Percentiles rank a stretch among this genome's conserved stretches.
Conservation (phyloP, 78 protist species). For the Dictyostelium intermedium region DNA sequence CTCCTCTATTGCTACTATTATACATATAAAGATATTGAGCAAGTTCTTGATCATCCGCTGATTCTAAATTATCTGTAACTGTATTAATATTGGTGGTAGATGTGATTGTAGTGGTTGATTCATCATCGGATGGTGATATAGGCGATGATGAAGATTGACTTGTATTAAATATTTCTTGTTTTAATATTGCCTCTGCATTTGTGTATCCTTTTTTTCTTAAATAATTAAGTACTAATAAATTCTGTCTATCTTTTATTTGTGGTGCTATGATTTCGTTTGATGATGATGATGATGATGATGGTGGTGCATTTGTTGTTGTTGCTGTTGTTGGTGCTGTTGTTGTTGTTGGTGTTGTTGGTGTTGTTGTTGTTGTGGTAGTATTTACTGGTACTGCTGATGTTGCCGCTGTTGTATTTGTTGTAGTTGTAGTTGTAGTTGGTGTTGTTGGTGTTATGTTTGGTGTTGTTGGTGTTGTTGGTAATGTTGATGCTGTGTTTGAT, state of each 20-base stretch:
- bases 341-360: neutral
- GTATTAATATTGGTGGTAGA: neutral
- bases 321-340: neutral
- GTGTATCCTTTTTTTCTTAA: conserved; percentile 36
- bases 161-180: conserved; percentile 22
- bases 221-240: conserved; percentile 35
- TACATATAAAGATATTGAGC: conserved; percentile 29
- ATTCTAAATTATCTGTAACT: neutral
- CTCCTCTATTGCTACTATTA: conserved; percentile 8
- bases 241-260: conserved; percentile 4
- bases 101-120: neutral
- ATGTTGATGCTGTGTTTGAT: neutral
- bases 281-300: neutral
- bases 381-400: neutral
- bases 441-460: neutral
- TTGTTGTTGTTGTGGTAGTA: neutral
- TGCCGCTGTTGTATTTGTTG: neutral
- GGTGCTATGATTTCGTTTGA: neutral
- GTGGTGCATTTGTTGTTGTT: neutral
- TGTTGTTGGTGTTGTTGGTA: neutral
- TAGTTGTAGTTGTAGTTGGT: neutral
- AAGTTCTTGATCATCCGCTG: neutral
- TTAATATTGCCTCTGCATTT: conserved; percentile 31
- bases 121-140: neutral
- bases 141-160: neutral